Conservation (phyloP, 305 asterid species). For the Fraxinus sp. region DNA sequence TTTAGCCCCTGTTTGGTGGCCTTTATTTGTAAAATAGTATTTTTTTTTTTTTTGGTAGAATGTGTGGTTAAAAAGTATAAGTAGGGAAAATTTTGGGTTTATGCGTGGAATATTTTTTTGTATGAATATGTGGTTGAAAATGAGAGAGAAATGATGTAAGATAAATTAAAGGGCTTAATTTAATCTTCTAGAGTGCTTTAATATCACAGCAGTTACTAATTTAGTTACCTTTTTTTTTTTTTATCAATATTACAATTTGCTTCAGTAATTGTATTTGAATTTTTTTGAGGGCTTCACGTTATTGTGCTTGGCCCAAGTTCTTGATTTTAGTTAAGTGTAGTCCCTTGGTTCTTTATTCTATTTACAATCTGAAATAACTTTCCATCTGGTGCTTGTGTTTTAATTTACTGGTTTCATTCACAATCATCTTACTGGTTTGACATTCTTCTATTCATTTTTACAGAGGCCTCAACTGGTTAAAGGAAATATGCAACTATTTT, state of each 20-base stretch:
- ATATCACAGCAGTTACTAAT: background rate
- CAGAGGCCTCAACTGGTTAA: conserved; percentile 98
- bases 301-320: conserved; percentile 4
- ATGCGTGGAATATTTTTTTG: too few species aligned
- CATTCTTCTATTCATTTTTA: conserved; percentile 23
- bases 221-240: background rate
- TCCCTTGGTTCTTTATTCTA: conserved; percentile 1
- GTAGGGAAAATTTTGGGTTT: too few species aligned
- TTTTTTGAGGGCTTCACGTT: background rate
- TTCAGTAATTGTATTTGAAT: conserved; percentile 13
- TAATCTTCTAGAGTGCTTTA: conserved; percentile 1
- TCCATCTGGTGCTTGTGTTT: background rate
- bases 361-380: background rate
- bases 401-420: conserved; percentile 13
- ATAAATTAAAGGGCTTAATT: too few species aligned
- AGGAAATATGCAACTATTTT: conserved; percentile 96
- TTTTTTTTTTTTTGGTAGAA: too few species aligned
- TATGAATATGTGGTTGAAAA: too few species aligned
- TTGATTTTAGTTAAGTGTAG: background rate
- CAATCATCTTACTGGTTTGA: conserved; percentile 28
- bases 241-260: background rate
- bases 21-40: too few species aligned
- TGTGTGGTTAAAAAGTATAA: too few species aligned
- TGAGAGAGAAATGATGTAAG: too few species aligned
- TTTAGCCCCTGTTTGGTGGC: too few species aligned